A percentile compares a stretch with the other conserved stretches of the same genome.
Evolutionary conservation across 2,329 filamentous ascomycete genomes (phyloP).

Genomic region (Capronia coronata): DNA sequence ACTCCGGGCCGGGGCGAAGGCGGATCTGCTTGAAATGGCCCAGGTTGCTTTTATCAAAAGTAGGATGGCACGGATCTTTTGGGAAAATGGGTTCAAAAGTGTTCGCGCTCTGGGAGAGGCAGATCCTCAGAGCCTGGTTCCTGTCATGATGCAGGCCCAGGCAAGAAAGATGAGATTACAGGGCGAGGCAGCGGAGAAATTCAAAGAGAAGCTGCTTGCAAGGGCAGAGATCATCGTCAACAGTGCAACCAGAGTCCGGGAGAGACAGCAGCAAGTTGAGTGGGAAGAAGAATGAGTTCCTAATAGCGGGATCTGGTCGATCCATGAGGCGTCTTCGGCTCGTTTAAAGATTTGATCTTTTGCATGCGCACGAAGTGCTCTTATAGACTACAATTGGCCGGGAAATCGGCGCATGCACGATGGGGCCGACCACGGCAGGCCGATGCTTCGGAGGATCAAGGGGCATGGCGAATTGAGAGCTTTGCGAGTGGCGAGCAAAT

Average conservation of each 20-base stretch:
- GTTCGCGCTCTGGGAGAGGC: constrained; percentile 63
- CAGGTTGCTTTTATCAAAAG: constrained; percentile 71
- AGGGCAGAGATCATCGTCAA: constrained; percentile 64
- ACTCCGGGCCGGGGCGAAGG: constrained; percentile 63
- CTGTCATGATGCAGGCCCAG: constrained; percentile 60
- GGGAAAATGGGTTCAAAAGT: constrained; percentile 68
- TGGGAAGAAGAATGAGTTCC: constrained; percentile 19
- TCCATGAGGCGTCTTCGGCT: background rate
- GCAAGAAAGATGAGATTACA: constrained; percentile 45
- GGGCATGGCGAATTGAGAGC: too few species aligned
- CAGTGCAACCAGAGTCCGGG: constrained; percentile 64
- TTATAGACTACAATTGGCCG: too few species aligned
- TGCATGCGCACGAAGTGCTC: too few species aligned
- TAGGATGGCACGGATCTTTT: constrained; percentile 65
- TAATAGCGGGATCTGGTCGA: background rate
- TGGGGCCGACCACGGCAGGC: too few species aligned
- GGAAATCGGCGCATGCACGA: too few species aligned
- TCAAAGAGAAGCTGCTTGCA: constrained; percentile 56
- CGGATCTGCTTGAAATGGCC: constrained; percentile 63
- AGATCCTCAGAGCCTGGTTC: constrained; percentile 60
- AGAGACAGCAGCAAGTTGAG: constrained; percentile 34
- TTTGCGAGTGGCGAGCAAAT: too few species aligned
- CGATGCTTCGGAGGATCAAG: too few species aligned
- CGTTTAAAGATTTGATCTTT: constrained; percentile 2
- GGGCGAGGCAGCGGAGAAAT: constrained; percentile 52